These are phyloP conservation scores for Microcyclosporella mali DNA, from an alignment of 2,329 filamentous ascomycete genomes.

Conservation along the genomic window DNA sequence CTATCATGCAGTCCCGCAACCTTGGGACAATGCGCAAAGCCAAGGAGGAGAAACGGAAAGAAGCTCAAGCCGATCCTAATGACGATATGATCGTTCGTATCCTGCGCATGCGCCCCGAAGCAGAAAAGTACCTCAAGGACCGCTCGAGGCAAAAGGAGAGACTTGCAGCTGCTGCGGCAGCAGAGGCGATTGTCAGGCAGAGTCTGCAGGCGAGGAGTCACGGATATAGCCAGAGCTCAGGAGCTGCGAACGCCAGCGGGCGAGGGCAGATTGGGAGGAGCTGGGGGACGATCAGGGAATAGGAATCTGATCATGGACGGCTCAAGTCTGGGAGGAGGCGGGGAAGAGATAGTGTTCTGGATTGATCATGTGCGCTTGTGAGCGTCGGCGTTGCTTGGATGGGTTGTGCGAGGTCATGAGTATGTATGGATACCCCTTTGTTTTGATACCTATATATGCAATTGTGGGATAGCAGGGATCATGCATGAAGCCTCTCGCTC, in stretches of 20 bases:
- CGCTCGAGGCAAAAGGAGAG: slow-evolving; percentile 89
- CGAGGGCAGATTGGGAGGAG: slow-evolving; percentile 8
- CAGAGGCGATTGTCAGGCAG: slow-evolving; percentile 89
- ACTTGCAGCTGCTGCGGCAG: slow-evolving; percentile 80
- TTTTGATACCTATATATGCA: too few species aligned
- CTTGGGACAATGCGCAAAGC: slow-evolving; percentile 92
- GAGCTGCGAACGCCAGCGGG: slow-evolving; percentile 9
- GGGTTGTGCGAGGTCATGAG: not conserved
- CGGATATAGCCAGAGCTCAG: slow-evolving; percentile 13
- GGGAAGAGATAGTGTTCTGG: not conserved
- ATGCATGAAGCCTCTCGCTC: too few species aligned
- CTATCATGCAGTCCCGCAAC: slow-evolving; percentile 88
- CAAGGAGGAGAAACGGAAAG: slow-evolving; percentile 91
- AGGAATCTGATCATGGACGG: slow-evolving; percentile 1
- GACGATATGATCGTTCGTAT: slow-evolving; percentile 98
- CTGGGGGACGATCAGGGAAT: slow-evolving; percentile 20
- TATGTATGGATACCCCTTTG: too few species aligned
- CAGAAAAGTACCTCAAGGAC: slow-evolving; percentile 78
- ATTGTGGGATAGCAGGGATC: too few species aligned
- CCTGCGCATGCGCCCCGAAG: slow-evolving; percentile 88
- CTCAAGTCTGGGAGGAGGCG: not conserved
- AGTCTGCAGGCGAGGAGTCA: slow-evolving; percentile 58
- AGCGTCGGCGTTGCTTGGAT: not conserved
- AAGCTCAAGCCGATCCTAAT: slow-evolving; percentile 91
- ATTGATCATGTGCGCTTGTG: not conserved